These are phyloP conservation scores for Polytrichum formosum DNA, from an alignment of 225 moss, liverwort and hornwort species.

Conservation along the genomic window DNA sequence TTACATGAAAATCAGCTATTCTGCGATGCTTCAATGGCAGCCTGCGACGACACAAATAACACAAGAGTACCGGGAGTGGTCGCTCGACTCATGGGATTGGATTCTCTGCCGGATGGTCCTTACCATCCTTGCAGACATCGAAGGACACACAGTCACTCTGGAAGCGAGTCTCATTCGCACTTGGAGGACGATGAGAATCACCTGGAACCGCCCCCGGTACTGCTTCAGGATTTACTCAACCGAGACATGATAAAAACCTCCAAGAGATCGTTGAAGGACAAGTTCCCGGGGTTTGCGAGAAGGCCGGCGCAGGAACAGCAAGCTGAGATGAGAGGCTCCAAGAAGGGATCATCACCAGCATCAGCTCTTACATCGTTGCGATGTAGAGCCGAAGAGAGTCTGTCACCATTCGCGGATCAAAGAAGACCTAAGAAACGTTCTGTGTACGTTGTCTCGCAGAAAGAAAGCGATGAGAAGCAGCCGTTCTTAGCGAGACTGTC, in stretches of 20 bases:
- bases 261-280: conserved; percentile 27
- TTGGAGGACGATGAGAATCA: conserved; percentile 19
- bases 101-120: conserved; percentile 61
- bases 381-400: conserved; percentile 23
- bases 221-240: conserved; percentile 62
- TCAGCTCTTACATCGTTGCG: conserved; percentile 7
- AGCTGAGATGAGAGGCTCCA: conserved; percentile 12
- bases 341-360: conserved; percentile 8
- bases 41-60: conserved; percentile 21
- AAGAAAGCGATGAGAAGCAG: conserved; percentile 24
- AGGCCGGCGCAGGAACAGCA: conserved; percentile 17
- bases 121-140: conserved; percentile 33
- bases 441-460: conserved; percentile 25
- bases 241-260: conserved; percentile 25
- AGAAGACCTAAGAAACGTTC: conserved; percentile 23
- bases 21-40: conserved; percentile 12
- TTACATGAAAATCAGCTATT: conserved; percentile 26
- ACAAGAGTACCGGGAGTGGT: conserved; percentile 68
- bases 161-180: conserved; percentile 22
- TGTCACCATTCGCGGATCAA: conserved; percentile 28
- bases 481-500: conserved; percentile 15
- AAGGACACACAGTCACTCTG: conserved; percentile 32
- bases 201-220: conserved; percentile 14
- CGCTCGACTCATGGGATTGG: conserved; percentile 87
- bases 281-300: conserved; percentile 8